Base-by-base conservation (phyloP, 768 basidiomycete genomes). In the Coprinopsis sp. region DNA sequence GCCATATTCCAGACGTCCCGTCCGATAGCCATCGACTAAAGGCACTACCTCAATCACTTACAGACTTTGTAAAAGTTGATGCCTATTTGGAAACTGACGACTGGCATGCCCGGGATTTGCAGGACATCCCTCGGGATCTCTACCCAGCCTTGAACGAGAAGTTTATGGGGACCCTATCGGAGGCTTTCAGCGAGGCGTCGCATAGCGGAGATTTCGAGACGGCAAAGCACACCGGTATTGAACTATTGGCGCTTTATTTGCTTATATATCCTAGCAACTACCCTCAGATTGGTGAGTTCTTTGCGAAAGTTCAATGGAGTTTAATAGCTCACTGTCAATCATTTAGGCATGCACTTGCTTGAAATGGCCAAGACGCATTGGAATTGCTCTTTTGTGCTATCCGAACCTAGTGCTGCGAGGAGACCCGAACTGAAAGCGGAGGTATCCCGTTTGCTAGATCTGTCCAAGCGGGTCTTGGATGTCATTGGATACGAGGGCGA, bases 201-300 rank as follows among this genome's bases (percentile, higher is more conserved):
- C 87, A 91, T 54, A 81, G 85, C 48, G 79, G 80, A 1, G 64
- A 69, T 4, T 79, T 77, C 53, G 62, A 65, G 10, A 50, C 62
- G 12, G 87, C 87, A 0, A 56, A 83, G 18, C 57, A 70, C 25
- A 61, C 67, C 10, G 87, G 89, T 12, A 55, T 71, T 29, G 74
- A 76, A 1, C 64, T 89, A 12, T 65, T 88, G 16, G 81, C 81
- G 1, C 63, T 87, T 6, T 91, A 91, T 60, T 56, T 74, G 10
- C 57, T 85, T 43, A 68, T 90, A 37, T 91, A 91, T 55, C 87
- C 89, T 1, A 66, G 64, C 2, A 83, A 84, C 56, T 89, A 88
- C 61, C 89, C 88, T n/a, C 85, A 89, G 53, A 87, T 82, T 21
- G 89, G 89, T 87, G 44, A n/a, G n/a, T n/a, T n/a, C n/a, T n/a